Base-by-base conservation (phyloP, 1,139 yeast genomes). In the Pneumocystis canis region DNA sequence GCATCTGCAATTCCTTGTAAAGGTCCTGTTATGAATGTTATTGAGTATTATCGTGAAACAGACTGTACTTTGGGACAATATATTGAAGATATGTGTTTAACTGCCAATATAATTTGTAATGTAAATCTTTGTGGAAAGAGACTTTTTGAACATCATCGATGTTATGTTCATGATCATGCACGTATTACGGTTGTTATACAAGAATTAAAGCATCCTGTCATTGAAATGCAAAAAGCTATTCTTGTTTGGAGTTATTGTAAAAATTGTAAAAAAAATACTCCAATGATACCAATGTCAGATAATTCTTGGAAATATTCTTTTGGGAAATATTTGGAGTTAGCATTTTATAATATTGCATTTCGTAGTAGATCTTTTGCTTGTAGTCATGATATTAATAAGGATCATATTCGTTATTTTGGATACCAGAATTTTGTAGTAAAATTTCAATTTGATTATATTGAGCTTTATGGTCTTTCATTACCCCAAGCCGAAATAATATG, bases 161-260 rank as follows among this genome's bases (percentile, higher is more conserved):
- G 88, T 40, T 94, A 90, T 75, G 96, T 88, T 30, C 96, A 92
- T 74, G 96, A 95, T 0, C 77, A 80, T 61, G 95, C 95, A 1
- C 85, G 87, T 66, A 79, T 94, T 28, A 95, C 87, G 69, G 84
- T 90, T 60, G 79, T 84, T 35, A 80, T 89, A 28, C 96, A 88
- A 69, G 79, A 78, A 63, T 80, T 76, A 64, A 79, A 80, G 20
- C 78, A 84, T 54, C 76, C 79, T 20, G 72, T 84, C 2, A 84
- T 88, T 0, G 83, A 84, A 9, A 75, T 83, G 58, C 84, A 83
- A 65, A 81, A 84, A 69, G 81, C 81, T n/a, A 82, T 94, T 61
- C 77, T 89, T 60, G 85, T 90, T 79, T 94, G 98, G 98, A 87
- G 96, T 72, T 84, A 82, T 67, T 94, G 99, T 73, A 87, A 85